These are phyloP conservation scores for Apiospora pterosperma DNA, from an alignment of 2,329 filamentous ascomycete genomes.

Conservation along the genomic window DNA sequence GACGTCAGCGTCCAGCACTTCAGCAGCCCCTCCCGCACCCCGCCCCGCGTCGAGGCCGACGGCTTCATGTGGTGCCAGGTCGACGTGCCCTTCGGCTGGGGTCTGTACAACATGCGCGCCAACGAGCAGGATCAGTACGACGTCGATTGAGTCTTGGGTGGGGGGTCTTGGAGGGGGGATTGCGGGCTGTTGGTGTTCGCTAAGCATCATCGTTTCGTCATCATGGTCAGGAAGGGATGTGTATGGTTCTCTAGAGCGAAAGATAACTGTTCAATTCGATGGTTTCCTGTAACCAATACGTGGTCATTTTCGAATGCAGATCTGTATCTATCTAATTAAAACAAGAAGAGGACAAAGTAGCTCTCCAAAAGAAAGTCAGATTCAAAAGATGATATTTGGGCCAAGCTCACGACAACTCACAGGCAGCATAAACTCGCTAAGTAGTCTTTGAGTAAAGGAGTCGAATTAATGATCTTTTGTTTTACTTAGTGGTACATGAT, in stretches of 20 bases:
- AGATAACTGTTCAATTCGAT: background rate
- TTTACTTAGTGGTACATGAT: too few relatives aligned
- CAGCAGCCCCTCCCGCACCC: background rate
- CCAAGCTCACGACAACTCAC: background rate
- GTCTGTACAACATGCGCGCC: background rate
- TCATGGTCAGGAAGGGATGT: background rate
- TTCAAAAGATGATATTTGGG: background rate
- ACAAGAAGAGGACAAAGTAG: background rate
- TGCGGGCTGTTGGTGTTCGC: background rate
- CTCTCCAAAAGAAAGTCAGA: too few relatives aligned
- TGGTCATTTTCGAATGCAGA: background rate
- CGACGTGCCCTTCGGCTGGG: background rate
- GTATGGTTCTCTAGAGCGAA: background rate
- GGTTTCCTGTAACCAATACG: background rate
- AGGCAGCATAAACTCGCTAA: background rate
- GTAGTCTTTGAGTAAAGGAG: too few relatives aligned
- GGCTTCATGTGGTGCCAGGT: background rate
- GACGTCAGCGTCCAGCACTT: background rate
- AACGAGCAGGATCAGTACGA: background rate
- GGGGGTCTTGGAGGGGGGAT: background rate
- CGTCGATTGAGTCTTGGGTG: background rate
- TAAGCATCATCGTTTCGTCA: background rate
- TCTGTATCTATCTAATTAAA: background rate
- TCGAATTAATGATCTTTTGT: too few relatives aligned
- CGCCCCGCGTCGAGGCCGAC: background rate